Evolutionary conservation across 768 basidiomycete genomes (phyloP).

Genomic region (Leucogyrophana mollusca): DNA sequence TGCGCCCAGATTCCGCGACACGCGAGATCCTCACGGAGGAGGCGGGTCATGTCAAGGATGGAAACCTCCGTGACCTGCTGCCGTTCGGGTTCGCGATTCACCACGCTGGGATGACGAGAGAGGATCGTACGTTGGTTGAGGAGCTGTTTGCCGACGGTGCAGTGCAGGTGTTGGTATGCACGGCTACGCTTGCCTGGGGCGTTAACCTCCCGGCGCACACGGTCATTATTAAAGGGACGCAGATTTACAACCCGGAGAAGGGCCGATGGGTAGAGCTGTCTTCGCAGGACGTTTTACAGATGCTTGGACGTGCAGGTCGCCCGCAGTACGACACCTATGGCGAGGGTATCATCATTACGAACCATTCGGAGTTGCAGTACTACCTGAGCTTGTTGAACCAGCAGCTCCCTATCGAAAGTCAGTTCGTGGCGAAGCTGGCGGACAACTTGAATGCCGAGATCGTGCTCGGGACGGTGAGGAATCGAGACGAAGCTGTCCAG

Average conservation of each 20-base stretch:
- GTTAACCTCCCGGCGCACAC: conserved; percentile 97
- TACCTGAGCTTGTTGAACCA: conserved; percentile 95
- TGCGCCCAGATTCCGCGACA: conserved; percentile 89
- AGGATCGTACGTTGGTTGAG: conserved; percentile 89
- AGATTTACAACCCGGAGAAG: conserved; percentile 99
- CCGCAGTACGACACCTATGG: conserved; percentile 97
- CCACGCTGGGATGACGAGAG: conserved; percentile 93
- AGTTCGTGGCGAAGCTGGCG: conserved; percentile 88
- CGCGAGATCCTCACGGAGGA: conserved; percentile 89
- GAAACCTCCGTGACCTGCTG: conserved; percentile 81
- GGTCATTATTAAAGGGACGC: conserved; percentile 99
- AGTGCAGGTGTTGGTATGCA: conserved; percentile 93
- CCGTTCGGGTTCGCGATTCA: conserved; percentile 98
- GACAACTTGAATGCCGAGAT: conserved; percentile 98
- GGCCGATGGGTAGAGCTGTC: conserved; percentile 97
- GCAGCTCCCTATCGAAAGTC: conserved; percentile 95
- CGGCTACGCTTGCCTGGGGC: conserved; percentile 98
- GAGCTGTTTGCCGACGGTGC: conserved; percentile 92
- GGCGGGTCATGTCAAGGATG: conserved; percentile 77
- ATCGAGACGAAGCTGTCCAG: conserved; percentile 95
- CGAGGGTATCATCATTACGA: conserved; percentile 98
- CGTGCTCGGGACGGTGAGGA: conserved; percentile 90
- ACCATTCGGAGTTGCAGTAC: conserved; percentile 95
- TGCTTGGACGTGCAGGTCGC: conserved; percentile 96
- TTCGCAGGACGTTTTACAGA: conserved; percentile 94